Evolutionary conservation across 768 basidiomycete species (phyloP).

Genomic region (Mycena latifolia): DNA sequence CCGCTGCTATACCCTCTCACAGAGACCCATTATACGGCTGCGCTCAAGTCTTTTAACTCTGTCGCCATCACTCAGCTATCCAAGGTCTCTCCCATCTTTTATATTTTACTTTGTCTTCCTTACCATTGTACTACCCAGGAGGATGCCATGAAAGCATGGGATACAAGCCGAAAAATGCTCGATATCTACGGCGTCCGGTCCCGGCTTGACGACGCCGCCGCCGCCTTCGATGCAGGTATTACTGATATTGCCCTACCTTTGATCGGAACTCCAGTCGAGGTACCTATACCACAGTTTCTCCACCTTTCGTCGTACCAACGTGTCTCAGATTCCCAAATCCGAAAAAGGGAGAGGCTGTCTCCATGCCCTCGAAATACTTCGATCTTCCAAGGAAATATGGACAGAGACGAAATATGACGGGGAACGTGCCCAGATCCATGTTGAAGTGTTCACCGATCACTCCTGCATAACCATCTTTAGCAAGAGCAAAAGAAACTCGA

Average conservation of each 20-base stretch:
- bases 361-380: constrained; percentile 65
- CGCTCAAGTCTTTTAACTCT: constrained; percentile 68
- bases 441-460: constrained; percentile 58
- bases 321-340: constrained; percentile 83
- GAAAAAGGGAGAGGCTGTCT: constrained; percentile 74
- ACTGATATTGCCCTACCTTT: constrained; percentile 50
- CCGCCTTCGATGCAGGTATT: constrained; percentile 52
- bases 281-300: constrained; percentile 40
- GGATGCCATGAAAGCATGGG: constrained; percentile 82
- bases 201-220: constrained; percentile 68
- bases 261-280: constrained; percentile 75
- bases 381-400: constrained; percentile 65
- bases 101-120: not conserved
- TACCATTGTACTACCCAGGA: constrained; percentile 37
- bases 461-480: constrained; percentile 83
- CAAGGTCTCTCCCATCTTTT: constrained; percentile 38
- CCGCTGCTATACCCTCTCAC: constrained; percentile 82
- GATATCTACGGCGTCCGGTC: constrained; percentile 67
- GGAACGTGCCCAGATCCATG: constrained; percentile 94
- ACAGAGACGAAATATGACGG: constrained; percentile 97
- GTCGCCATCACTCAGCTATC: constrained; percentile 67
- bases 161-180: constrained; percentile 66
- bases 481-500: constrained; percentile 90
- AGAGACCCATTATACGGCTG: constrained; percentile 59
- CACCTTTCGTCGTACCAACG: constrained; percentile 6